Conservation (phyloP, 768 basidiomycete genomes). For the Russula vinacea region DNA sequence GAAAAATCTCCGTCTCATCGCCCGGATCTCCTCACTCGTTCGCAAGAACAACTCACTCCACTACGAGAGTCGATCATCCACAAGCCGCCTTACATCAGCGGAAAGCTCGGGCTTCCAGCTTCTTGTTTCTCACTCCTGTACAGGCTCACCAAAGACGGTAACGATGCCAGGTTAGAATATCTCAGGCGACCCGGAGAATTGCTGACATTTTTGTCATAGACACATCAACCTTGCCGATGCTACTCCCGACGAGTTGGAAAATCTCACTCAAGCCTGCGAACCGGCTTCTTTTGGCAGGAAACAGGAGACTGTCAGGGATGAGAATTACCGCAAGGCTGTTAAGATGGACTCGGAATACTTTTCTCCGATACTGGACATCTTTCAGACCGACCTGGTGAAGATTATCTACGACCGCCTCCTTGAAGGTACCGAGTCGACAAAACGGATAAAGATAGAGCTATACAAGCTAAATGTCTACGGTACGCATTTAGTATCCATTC, state of each 20-base stretch:
- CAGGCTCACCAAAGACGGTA: neutral
- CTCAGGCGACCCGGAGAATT: slow-evolving; percentile 22
- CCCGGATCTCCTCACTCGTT: neutral
- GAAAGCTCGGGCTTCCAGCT: neutral
- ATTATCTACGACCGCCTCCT: neutral
- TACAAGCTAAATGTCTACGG: slow-evolving; percentile 2
- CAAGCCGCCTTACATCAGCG: slow-evolving; percentile 18
- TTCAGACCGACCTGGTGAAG: neutral
- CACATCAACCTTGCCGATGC: neutral
- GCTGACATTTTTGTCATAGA: neutral
- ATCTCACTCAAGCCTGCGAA: slow-evolving; percentile 4
- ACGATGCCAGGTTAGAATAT: slow-evolving; percentile 24
- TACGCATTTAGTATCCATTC: neutral
- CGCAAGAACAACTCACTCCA: neutral
- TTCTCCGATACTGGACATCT: neutral
- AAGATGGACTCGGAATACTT: neutral
- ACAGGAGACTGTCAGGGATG: neutral
- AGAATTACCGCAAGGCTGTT: neutral
- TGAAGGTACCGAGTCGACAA: neutral
- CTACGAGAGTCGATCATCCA: slow-evolving; percentile 15
- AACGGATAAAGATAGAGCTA: neutral
- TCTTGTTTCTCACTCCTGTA: neutral
- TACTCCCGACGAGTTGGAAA: neutral
- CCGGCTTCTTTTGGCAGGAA: neutral
- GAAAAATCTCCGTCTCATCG: too few species aligned